Evolutionary conservation across 495 filamentous ascomycete genomes (phyloP).

Genomic region (Podospora bellae-mahoneyi): DNA sequence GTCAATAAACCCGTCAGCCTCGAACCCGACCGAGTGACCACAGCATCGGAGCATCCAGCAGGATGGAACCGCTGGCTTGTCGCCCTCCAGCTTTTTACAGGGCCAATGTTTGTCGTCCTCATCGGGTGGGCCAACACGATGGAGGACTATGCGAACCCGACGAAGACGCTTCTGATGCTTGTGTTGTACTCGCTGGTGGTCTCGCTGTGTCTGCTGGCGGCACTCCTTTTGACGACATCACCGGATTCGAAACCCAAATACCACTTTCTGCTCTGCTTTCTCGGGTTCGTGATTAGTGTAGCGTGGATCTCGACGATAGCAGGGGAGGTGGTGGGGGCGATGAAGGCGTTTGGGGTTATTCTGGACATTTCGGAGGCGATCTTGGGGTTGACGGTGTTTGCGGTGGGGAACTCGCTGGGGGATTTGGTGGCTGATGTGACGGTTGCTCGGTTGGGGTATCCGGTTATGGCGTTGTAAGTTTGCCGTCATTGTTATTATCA

Average conservation of each 20-base stretch:
- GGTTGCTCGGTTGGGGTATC: slow-evolving; percentile 86
- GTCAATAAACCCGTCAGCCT: slow-evolving; percentile 25
- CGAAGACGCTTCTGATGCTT: slow-evolving; percentile 53
- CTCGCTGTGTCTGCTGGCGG: slow-evolving; percentile 61
- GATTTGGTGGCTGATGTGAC: slow-evolving; percentile 95
- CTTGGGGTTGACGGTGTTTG: slow-evolving; percentile 92
- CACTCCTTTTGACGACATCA: slow-evolving; percentile 62
- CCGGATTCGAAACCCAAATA: slow-evolving; percentile 57
- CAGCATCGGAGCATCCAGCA: slow-evolving; percentile 34
- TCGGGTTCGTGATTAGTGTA: slow-evolving; percentile 88
- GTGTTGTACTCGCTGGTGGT: slow-evolving; percentile 64
- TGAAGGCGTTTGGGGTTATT: slow-evolving; percentile 92
- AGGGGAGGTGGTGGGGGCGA: slow-evolving; percentile 89
- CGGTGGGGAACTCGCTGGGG: slow-evolving; percentile 91
- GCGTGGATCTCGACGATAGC: slow-evolving; percentile 97
- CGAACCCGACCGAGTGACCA: slow-evolving; percentile 27
- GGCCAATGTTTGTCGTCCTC: slow-evolving; percentile 76
- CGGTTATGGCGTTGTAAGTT: slow-evolving; percentile 83
- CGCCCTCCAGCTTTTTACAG: slow-evolving; percentile 77
- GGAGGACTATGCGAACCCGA: slow-evolving; percentile 44
- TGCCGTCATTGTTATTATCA: too few relatives aligned
- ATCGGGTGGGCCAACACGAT: slow-evolving; percentile 71
- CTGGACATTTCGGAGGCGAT: slow-evolving; percentile 93
- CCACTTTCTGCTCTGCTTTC: slow-evolving; percentile 73
- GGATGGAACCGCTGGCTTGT: slow-evolving; percentile 92